phyloP scores from a whole-genome alignment of 169 alveolate genomes.

The Amoebophrya sp. region DNA sequence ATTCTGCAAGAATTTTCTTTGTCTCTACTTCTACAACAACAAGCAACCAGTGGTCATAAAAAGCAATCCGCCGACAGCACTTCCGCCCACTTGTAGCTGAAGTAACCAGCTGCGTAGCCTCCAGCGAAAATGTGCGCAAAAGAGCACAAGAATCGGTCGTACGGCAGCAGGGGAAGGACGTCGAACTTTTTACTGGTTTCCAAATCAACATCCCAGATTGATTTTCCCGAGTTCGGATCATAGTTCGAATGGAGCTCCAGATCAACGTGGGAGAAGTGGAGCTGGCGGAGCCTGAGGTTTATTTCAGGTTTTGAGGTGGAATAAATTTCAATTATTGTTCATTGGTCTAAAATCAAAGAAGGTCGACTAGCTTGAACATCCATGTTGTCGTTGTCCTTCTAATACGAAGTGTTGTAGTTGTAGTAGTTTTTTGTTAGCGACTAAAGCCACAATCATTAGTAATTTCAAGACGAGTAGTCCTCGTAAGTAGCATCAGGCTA shows the following conservation, averaged over 20 bases:
- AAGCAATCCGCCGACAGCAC: conserved; percentile 39
- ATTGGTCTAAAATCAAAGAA: too few species aligned
- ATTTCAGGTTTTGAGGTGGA: too few species aligned
- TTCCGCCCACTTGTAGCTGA: conserved; percentile 42
- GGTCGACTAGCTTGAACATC: too few species aligned
- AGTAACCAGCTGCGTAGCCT: conserved; percentile 40
- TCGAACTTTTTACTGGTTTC: not conserved
- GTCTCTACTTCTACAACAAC: not conserved
- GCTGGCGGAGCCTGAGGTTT: conserved; percentile 25
- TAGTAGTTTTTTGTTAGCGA: too few species aligned
- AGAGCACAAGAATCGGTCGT: conserved; percentile 28
- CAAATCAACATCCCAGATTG: not conserved
- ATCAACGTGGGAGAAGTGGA: not conserved
- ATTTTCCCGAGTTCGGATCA: not conserved
- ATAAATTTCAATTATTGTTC: too few species aligned
- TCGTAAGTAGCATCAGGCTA: too few species aligned
- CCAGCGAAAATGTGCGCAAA: conserved; percentile 39
- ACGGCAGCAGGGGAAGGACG: not conserved
- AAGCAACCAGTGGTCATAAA: too few species aligned
- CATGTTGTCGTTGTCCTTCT: too few species aligned
- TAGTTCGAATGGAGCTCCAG: not conserved
- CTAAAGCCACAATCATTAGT: too few species aligned
- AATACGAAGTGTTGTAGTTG: too few species aligned
- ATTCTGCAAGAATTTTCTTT: not conserved
- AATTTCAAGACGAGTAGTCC: too few species aligned